A percentile compares a stretch with the other conserved stretches of the same genome.
phyloP scores from a whole-genome alignment of 2,329 filamentous ascomycete genomes.

The Albophoma yamanashiensis region DNA sequence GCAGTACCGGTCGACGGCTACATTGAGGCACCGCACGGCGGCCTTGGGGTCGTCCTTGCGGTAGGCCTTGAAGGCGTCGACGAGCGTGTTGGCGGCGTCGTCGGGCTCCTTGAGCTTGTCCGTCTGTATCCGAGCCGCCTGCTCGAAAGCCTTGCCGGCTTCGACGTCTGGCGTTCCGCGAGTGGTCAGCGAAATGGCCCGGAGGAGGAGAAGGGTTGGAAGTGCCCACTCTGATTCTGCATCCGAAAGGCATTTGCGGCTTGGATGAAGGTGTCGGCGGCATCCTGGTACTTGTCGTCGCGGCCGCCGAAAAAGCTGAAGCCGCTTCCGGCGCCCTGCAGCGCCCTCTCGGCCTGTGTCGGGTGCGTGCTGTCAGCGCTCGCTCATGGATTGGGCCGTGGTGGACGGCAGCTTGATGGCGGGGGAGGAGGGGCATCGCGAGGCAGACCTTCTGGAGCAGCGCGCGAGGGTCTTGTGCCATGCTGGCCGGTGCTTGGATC shows the following conservation, averaged over 20 bases:
- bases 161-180: slow-evolving; percentile 52
- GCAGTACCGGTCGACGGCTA: slow-evolving; percentile 79
- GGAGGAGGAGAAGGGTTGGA: neutral
- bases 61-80: slow-evolving; percentile 94
- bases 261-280: slow-evolving; percentile 76
- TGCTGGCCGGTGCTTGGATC: slow-evolving; percentile 20
- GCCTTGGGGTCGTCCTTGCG: slow-evolving; percentile 74
- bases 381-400: neutral
- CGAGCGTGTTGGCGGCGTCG: slow-evolving; percentile 79
- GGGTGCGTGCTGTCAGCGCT: slow-evolving; percentile 1
- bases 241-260: slow-evolving; percentile 88
- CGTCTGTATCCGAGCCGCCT: slow-evolving; percentile 70
- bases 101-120: slow-evolving; percentile 81
- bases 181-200: neutral
- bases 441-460: slow-evolving; percentile 61
- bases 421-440: slow-evolving; percentile 1
- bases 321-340: slow-evolving; percentile 62
- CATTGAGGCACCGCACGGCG: slow-evolving; percentile 68
- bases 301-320: slow-evolving; percentile 85
- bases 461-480: slow-evolving; percentile 69
- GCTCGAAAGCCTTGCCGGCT: slow-evolving; percentile 78
- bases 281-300: slow-evolving; percentile 81
- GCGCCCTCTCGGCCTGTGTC: slow-evolving; percentile 73
- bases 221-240: slow-evolving; percentile 63
- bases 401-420: neutral